A percentile compares a stretch with the other conserved stretches of the same genome.
phyloP scores from a whole-genome alignment of 148 eudicot genomes.

The Bassia scoparia region DNA sequence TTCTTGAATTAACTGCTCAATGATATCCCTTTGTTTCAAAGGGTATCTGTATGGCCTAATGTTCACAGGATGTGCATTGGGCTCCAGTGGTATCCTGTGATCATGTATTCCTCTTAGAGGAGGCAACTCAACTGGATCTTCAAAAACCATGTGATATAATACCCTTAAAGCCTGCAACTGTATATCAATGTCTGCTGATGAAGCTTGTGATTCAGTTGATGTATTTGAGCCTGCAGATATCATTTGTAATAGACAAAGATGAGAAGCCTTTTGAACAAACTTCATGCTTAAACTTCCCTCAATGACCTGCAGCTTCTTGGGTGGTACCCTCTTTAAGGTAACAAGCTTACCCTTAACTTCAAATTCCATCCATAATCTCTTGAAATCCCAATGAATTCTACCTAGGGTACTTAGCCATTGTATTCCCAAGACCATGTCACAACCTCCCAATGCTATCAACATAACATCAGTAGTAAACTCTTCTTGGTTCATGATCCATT shows the following conservation, averaged over 20 bases:
- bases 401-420: conserved; percentile 7
- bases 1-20: conserved; percentile 1
- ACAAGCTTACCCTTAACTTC: background rate
- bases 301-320: no score
- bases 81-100: background rate
- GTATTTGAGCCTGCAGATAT: no score
- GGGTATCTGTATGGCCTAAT: conserved; percentile 13
- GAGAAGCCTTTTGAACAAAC: background rate
- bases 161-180: no score
- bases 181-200: no score
- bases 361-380: background rate
- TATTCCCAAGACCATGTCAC: conserved; percentile 5
- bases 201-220: no score
- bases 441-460: background rate
- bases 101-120: background rate
- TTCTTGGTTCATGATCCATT: background rate
- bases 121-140: background rate
- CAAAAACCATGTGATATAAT: background rate
- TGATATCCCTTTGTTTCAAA: background rate
- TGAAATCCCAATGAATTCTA: background rate
- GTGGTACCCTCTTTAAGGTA: background rate
- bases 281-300: background rate
- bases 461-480: background rate
- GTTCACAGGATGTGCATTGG: background rate
- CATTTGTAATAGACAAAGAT: background rate